Base-by-base conservation (phyloP, 768 basidiomycete species). In the Trichaptum fuscoviolaceum region DNA sequence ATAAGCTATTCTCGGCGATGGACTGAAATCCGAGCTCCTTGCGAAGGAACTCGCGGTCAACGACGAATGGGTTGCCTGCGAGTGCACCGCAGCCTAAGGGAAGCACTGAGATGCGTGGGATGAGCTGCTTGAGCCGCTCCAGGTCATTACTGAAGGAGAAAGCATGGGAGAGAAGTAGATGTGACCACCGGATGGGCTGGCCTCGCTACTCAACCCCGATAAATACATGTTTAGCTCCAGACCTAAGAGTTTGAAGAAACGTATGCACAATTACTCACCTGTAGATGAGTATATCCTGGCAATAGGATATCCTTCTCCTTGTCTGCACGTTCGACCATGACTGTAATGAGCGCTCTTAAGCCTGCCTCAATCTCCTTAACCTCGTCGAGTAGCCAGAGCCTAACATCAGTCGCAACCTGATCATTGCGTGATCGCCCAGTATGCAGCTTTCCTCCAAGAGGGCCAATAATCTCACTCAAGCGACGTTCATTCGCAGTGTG, bases 151-250 rank as follows among this genome's bases (percentile, higher is more conserved):
- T 83, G 81, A 98, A 95, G 25, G 95, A 93, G 72, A 93, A 92
- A 5, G 95, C 95, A 76, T 99, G 95, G 24, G 95, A 96, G 64
- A 99, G 86, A 59, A 99, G 83, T 64, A 97, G 86, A 78, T 99
- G 97, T 0, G 97, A 96, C 97, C 97, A 99, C 69, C 97, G 89
- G 74, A 99, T 96, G 36, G 97, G 97, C 83, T 98, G 96, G 23
- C 91, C 97, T 52, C 97, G 91, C 96, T 99, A 70, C 30, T n/a
- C n/a, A n/a, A n/a, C n/a, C n/a, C 59, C 30, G 35, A 10, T 27
- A 30, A 64, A 9, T 23, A 30, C 20, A 18, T 58, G n/a, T 25
- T 24, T 7, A 20, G 25, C 25, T 20, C 35, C 2, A 24, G 57
- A 9, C 57, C 9, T n/a, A 2, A 3, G n/a, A 9, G 25, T 25